phyloP scores from a whole-genome alignment of 2,329 filamentous ascomycete species.

The Aspergillus aculeatinus region DNA sequence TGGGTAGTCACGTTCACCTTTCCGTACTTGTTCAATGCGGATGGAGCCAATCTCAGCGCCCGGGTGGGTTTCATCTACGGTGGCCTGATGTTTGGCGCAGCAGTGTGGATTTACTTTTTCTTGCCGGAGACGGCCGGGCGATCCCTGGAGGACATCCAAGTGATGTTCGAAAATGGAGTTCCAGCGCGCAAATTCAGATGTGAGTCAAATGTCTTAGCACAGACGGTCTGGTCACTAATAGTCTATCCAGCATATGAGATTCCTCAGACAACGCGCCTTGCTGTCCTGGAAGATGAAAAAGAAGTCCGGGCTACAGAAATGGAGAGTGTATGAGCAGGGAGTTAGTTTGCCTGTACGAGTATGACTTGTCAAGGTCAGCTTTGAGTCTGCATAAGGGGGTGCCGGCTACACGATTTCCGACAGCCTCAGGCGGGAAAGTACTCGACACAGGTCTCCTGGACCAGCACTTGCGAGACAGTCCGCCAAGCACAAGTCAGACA shows the following conservation, averaged over 20 bases:
- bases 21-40: constrained; percentile 14
- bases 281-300: not conserved
- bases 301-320: constrained; percentile 1
- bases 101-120: constrained; percentile 25
- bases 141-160: constrained; percentile 33
- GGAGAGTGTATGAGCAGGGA: not conserved
- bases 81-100: constrained; percentile 20
- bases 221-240: not conserved
- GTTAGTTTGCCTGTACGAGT: not conserved
- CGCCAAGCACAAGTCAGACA: not conserved
- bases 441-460: no score
- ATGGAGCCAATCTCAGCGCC: constrained; percentile 24
- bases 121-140: constrained; percentile 29
- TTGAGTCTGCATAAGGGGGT: not conserved
- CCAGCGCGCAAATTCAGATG: constrained; percentile 15
- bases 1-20: constrained; percentile 15
- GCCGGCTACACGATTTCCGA: not conserved
- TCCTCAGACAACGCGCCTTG: not conserved
- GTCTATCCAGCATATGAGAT: not conserved
- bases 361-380: not conserved
- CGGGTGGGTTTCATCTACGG: constrained; percentile 32
- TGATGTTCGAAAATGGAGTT: constrained; percentile 27
- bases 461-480: not conserved
- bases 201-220: not conserved
- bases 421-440: not conserved